Base-by-base conservation (phyloP, 2,329 filamentous ascomycete species). In the Orbilia javanica region DNA sequence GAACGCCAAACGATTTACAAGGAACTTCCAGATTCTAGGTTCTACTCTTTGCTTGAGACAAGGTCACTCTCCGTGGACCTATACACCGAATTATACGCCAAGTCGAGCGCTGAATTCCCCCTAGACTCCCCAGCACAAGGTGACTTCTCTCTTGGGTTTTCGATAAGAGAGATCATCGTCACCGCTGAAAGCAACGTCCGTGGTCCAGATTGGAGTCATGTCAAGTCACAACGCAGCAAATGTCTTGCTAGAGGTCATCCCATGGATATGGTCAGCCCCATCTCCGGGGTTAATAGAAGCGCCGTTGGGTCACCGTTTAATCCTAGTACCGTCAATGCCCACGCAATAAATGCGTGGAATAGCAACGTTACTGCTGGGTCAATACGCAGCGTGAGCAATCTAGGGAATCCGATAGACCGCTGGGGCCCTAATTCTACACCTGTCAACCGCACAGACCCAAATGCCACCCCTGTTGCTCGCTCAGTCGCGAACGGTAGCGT, bases 121-220 rank as follows among this genome's bases (percentile, higher is more conserved):
- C 44, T 79, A n/a, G 60, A 74, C 42, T 62, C 55, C 18, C 34
- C 70, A 4, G 53, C 75, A 11, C 69, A 79, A 62, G 75, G 75
- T 29, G 75, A 79, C 46, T 79, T 79, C 20, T 79, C 75, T 1
- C 75, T 79, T 25, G 75, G 75, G n/a, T 74, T 79, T 48, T 79
- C 75, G 46, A 79, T 79, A 55, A 46, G 75, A 36, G 75, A 79
- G 48, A 79, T 79, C 29, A 74, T 79, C 31, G 75, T 79, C 29
- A 79, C 75, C 0, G 64, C 69, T 5, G 75, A 79, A 39, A 74
- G 69, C 65, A 74, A 73, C 39, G 75, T 79, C 39, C 63, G 75
- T 13, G 75, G 75, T 4, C 75, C 75, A 1, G 75, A 79, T 31
- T 79, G 75, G 75, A 65, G 73, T 44, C 69, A 73, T 44, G 70